These are phyloP conservation scores for Saitozyma podzolica DNA, from an alignment of 768 basidiomycete genomes.

Conservation along the genomic window DNA sequence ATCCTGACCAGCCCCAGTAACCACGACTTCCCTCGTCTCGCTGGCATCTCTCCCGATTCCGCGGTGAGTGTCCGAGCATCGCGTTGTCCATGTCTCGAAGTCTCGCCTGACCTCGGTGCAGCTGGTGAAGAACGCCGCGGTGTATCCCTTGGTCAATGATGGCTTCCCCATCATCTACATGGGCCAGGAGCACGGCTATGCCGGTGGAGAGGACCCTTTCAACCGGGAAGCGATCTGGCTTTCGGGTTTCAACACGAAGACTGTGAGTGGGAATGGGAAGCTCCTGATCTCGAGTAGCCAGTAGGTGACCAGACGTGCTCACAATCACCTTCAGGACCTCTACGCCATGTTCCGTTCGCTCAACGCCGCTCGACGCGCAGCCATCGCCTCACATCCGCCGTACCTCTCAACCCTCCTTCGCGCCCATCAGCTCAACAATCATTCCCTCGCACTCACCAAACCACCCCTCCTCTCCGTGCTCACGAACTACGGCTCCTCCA, in stretches of 20 bases:
- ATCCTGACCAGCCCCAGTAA: conserved; percentile 27
- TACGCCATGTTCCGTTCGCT: conserved; percentile 33
- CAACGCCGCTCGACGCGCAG: conserved; percentile 39
- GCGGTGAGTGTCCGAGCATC: conserved; percentile 21
- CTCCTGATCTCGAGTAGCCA: background rate
- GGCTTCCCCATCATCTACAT: conserved; percentile 53
- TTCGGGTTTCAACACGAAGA: conserved; percentile 23
- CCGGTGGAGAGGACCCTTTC: conserved; percentile 47
- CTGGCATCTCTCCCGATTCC: conserved; percentile 32
- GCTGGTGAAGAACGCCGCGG: conserved; percentile 51
- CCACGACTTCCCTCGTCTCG: conserved; percentile 48
- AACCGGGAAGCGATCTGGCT: conserved; percentile 52
- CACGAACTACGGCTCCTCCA: conserved; percentile 41
- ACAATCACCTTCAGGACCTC: conserved; percentile 3
- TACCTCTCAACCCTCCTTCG: conserved; percentile 38
- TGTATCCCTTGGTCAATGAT: conserved; percentile 52
- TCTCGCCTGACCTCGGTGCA: background rate
- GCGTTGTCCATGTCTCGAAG: background rate
- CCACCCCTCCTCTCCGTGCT: conserved; percentile 43
- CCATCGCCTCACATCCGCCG: conserved; percentile 27
- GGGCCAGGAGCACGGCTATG: conserved; percentile 45
- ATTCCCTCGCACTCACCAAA: conserved; percentile 43
- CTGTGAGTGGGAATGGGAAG: conserved; percentile 13
- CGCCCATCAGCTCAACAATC: conserved; percentile 26
- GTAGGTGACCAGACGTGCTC: conserved; percentile 8